A percentile compares a stretch with the other conserved stretches of the same genome.
These are phyloP conservation scores for Eucalyptus cloeziana DNA, from an alignment of 345 rosid genomes.

Conservation along the genomic window DNA sequence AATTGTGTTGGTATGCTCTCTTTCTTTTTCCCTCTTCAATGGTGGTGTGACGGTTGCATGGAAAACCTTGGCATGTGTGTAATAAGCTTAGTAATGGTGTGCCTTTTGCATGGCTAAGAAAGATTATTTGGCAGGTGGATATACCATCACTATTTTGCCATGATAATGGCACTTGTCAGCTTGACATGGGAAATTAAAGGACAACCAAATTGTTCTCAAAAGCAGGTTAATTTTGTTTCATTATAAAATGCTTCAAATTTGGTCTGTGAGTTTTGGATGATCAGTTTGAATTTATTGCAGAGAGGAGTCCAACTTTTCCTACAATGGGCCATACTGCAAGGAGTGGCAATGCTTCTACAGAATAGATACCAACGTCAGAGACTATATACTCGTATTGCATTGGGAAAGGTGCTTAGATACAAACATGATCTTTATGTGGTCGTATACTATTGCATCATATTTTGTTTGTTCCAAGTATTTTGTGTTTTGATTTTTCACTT, in stretches of 20 bases:
- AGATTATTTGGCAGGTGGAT: slow-evolving; percentile 70
- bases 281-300: slow-evolving; percentile 27
- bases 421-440: background rate
- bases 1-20: background rate
- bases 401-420: slow-evolving; percentile 65
- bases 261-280: background rate
- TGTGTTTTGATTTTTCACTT: background rate
- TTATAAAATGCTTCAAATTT: background rate
- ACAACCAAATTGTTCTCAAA: slow-evolving; percentile 85
- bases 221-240: slow-evolving; percentile 51
- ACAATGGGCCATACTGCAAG: slow-evolving; percentile 99
- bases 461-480: background rate
- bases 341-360: slow-evolving; percentile 97
- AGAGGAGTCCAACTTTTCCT: slow-evolving; percentile 97
- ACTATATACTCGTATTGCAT: slow-evolving; percentile 93
- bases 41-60: background rate
- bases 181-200: slow-evolving; percentile 99
- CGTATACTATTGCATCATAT: background rate
- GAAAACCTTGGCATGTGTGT: background rate
- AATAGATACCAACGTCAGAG: slow-evolving; percentile 99
- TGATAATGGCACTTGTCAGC: slow-evolving; percentile 95
- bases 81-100: background rate
- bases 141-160: slow-evolving; percentile 94
- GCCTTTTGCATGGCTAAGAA: background rate
- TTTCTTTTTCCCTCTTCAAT: background rate